Evolutionary conservation across 305 asterid species (phyloP).

Genomic region (Solanum hybrid): DNA sequence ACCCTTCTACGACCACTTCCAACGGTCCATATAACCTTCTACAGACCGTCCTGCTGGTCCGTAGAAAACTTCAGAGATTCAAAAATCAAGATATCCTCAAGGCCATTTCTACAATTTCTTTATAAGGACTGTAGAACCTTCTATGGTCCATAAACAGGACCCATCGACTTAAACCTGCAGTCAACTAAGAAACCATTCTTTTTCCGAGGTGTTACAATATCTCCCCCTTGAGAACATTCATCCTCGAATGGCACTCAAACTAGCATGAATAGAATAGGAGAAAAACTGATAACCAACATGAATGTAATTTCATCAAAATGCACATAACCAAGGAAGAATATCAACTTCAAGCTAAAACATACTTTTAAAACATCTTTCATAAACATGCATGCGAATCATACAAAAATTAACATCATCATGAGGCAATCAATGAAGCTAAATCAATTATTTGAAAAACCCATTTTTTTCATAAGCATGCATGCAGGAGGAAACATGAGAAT

Average conservation of each 20-base stretch:
- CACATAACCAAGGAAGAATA: background rate
- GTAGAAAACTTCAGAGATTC: background rate
- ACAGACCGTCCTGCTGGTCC: background rate
- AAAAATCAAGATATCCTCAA: background rate
- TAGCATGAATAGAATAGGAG: background rate
- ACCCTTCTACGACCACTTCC: background rate
- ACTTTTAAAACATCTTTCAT: background rate
- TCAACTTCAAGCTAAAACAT: background rate
- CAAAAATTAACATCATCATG: background rate
- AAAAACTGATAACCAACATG: background rate
- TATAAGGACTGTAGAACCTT: background rate
- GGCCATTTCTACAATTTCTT: no score
- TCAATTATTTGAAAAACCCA: no score
- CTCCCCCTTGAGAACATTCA: background rate
- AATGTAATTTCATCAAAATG: background rate
- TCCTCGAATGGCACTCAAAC: background rate
- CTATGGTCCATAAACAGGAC: background rate
- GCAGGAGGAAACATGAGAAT: background rate
- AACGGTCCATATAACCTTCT: background rate
- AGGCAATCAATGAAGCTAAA: background rate
- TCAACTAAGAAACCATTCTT: background rate
- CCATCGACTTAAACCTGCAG: background rate
- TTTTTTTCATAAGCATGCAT: background rate
- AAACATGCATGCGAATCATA: background rate
- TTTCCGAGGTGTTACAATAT: background rate